Conservation (phyloP, 805 yeast species). For the Yarrowia porcina region DNA sequence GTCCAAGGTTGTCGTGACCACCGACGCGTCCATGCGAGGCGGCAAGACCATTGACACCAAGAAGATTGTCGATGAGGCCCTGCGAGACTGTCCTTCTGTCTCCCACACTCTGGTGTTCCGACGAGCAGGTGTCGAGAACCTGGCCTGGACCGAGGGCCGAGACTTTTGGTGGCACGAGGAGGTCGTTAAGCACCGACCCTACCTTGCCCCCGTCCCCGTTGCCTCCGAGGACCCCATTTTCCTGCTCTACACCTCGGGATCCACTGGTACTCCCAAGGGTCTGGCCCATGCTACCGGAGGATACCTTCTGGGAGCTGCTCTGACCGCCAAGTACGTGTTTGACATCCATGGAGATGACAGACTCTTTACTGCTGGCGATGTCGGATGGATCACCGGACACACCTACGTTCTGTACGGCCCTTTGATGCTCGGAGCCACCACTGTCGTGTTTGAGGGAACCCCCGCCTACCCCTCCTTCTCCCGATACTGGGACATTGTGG, state of each 20-base stretch:
- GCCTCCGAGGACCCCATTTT: conserved; percentile 93
- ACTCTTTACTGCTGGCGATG: conserved; percentile 95
- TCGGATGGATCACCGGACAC: conserved; percentile 99
- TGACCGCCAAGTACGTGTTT: conserved; percentile 89
- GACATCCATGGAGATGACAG: conserved; percentile 87
- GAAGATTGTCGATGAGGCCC: conserved; percentile 92
- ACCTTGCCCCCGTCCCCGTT: conserved; percentile 83
- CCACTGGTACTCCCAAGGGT: conserved; percentile 98
- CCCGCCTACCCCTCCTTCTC: conserved; percentile 96
- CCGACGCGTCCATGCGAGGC: conserved; percentile 95
- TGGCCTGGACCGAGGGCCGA: conserved; percentile 73
- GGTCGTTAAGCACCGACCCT: conserved; percentile 72
- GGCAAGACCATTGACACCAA: conserved; percentile 90
- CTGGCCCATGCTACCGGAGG: conserved; percentile 95
- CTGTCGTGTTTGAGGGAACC: conserved; percentile 93
- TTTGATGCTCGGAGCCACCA: conserved; percentile 78
- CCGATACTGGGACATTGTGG: conserved; percentile 95
- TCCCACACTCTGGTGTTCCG: conserved; percentile 80
- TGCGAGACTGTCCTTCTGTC: conserved; percentile 65
- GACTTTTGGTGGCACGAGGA: conserved; percentile 97
- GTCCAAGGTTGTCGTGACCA: conserved; percentile 82
- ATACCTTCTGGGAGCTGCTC: conserved; percentile 84
- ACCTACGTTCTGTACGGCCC: conserved; percentile 96
- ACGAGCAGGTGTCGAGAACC: conserved; percentile 71
- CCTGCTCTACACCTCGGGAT: conserved; percentile 94